Conservation (phyloP, 2,329 filamentous ascomycete genomes). For the Venturia aucupariae region DNA sequence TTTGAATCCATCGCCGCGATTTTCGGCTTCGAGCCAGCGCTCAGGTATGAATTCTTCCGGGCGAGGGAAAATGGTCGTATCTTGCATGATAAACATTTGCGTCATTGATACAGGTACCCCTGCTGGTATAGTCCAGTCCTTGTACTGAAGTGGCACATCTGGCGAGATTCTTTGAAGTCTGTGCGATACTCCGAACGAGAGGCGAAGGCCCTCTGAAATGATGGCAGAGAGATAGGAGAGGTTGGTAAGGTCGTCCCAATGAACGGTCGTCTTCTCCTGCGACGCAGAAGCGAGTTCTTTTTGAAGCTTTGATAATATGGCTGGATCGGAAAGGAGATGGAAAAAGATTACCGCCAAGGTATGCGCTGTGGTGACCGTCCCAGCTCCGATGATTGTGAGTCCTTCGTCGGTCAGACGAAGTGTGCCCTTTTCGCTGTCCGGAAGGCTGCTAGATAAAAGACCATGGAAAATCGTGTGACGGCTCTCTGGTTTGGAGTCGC, state of each 20-base stretch:
- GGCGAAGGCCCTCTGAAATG: constrained; percentile 26
- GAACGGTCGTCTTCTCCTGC: constrained; percentile 2
- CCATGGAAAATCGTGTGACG: constrained; percentile 15
- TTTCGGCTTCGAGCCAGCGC: constrained; percentile 24
- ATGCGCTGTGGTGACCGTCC: constrained; percentile 31
- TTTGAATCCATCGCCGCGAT: neutral
- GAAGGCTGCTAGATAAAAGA: constrained; percentile 14
- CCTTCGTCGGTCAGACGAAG: constrained; percentile 30
- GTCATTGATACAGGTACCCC: constrained; percentile 24
- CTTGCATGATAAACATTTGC: constrained; percentile 21
- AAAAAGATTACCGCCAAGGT: constrained; percentile 26
- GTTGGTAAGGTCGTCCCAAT: constrained; percentile 20
- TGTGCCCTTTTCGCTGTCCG: constrained; percentile 17
- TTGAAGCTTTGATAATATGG: constrained; percentile 20
- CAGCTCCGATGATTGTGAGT: constrained; percentile 30
- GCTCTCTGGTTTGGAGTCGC: neutral
- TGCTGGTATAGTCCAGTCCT: constrained; percentile 18
- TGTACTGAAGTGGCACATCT: constrained; percentile 17
- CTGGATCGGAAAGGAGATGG: constrained; percentile 22
- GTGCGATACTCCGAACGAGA: constrained; percentile 23
- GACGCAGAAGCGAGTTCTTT: constrained; percentile 19
- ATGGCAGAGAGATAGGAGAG: constrained; percentile 27
- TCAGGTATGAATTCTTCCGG: constrained; percentile 23
- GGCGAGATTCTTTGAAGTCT: constrained; percentile 22
- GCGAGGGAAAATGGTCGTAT: constrained; percentile 21